Conservation (phyloP, 2,329 filamentous ascomycete genomes). For the Chaetomiaceae sp. region DNA sequence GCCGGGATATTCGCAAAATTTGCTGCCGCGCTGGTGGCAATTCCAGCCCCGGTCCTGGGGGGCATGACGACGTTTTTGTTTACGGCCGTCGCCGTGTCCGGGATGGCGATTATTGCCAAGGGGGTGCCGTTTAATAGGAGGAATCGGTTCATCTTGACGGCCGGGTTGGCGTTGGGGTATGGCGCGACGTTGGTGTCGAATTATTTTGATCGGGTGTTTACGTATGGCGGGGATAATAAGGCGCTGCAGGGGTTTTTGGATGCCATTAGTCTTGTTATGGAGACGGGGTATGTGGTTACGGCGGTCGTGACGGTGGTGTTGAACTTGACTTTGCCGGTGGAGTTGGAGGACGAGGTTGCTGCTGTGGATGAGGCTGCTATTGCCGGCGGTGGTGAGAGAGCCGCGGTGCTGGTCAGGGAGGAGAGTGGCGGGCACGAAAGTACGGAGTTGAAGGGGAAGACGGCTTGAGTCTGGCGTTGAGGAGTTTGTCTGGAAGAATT, state of each 20-base stretch:
- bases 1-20: slow-evolving; percentile 85
- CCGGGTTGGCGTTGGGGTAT: slow-evolving; percentile 68
- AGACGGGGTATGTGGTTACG: slow-evolving; percentile 71
- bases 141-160: slow-evolving; percentile 77
- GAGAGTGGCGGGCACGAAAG: background rate
- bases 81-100: slow-evolving; percentile 69
- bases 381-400: background rate
- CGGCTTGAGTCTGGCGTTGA: background rate
- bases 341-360: slow-evolving; percentile 60
- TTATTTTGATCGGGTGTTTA: slow-evolving; percentile 70
- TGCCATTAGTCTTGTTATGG: slow-evolving; percentile 67
- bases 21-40: slow-evolving; percentile 71
- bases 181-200: slow-evolving; percentile 61
- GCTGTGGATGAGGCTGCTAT: slow-evolving; percentile 11
- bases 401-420: background rate
- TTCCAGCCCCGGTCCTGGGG: slow-evolving; percentile 62
- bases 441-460: slow-evolving; percentile 3
- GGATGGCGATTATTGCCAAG: slow-evolving; percentile 69
- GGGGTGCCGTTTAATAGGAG: slow-evolving; percentile 70
- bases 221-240: slow-evolving; percentile 63
- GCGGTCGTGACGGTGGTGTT: slow-evolving; percentile 69
- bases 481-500: background rate
- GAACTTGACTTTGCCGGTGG: slow-evolving; percentile 68
- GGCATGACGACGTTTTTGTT: slow-evolving; percentile 81
- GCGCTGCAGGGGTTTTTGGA: slow-evolving; percentile 69